Conservation (phyloP, 441 rosid species). For the Jatropha podagrica region DNA sequence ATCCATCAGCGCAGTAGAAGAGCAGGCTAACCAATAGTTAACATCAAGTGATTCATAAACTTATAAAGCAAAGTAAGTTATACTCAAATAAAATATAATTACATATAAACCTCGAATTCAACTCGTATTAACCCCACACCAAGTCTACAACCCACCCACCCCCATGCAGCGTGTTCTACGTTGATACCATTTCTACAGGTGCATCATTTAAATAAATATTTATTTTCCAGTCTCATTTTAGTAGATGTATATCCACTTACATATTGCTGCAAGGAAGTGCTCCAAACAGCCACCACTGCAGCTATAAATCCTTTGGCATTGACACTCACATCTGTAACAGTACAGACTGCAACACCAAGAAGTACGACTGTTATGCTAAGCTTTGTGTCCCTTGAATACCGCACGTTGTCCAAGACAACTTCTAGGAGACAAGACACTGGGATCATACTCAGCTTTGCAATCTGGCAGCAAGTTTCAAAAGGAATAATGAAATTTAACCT, state of each 20-base stretch:
- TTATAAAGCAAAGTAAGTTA: background rate
- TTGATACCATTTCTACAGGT: background rate
- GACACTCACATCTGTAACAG: slow-evolving; percentile 98
- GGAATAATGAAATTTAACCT: too few species aligned
- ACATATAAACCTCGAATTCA: background rate
- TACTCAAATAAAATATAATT: background rate
- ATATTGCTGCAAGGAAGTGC: slow-evolving; percentile 95
- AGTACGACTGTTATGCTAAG: slow-evolving; percentile 91
- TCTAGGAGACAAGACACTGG: too few species aligned
- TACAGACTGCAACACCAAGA: slow-evolving; percentile 93
- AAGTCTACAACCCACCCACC: background rate
- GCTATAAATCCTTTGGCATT: slow-evolving; percentile 88
- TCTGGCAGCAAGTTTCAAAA: too few species aligned
- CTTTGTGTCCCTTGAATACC: slow-evolving; percentile 96
- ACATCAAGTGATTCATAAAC: background rate
- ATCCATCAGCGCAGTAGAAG: slow-evolving; percentile 11
- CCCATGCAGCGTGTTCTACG: background rate
- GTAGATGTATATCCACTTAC: slow-evolving; percentile 41
- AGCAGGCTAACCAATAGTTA: background rate
- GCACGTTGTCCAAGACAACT: too few species aligned
- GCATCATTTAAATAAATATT: background rate
- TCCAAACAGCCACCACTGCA: slow-evolving; percentile 88
- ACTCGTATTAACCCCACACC: background rate
- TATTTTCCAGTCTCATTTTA: background rate
- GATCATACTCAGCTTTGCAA: too few species aligned